A percentile compares a stretch with the other conserved stretches of the same genome.
Conservation (phyloP, 2,329 filamentous ascomycete genomes). For the Zopfia rhizophila region DNA sequence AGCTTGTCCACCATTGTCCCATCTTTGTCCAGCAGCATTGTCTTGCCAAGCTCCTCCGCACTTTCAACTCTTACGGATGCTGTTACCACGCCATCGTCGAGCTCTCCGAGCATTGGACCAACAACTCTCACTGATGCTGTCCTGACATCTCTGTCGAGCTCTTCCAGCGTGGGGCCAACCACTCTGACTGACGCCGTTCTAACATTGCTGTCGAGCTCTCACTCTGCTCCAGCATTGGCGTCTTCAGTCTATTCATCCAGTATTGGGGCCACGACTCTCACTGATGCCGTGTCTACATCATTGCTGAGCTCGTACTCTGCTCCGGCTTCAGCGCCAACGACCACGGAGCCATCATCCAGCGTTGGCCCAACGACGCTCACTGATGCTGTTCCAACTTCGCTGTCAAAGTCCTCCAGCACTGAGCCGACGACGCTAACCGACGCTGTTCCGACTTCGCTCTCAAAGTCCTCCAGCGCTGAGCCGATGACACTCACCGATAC, state of each 20-base stretch:
- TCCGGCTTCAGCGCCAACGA: too few species aligned
- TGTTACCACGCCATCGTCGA: background rate
- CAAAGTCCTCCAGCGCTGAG: conserved; percentile 2
- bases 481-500: conserved; percentile 1
- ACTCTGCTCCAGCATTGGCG: too few species aligned
- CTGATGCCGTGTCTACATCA: conserved; percentile 4
- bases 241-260: too few species aligned
- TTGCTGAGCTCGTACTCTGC: background rate
- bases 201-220: background rate
- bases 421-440: too few species aligned
- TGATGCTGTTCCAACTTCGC: conserved; percentile 1
- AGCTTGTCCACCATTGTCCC: background rate
- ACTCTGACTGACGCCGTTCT: conserved; percentile 6
- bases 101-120: background rate
- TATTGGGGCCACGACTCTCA: too few species aligned
- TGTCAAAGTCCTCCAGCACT: too few species aligned
- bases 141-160: conserved; percentile 1
- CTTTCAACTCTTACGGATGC: background rate
- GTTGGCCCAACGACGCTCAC: too few species aligned
- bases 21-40: background rate
- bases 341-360: background rate
- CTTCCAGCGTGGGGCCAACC: background rate
- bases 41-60: background rate
- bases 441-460: conserved; percentile 3
- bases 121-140: conserved; percentile 8